These are phyloP conservation scores for Aspergillus panamensis DNA, from an alignment of 495 filamentous ascomycete genomes.

Conservation along the genomic window DNA sequence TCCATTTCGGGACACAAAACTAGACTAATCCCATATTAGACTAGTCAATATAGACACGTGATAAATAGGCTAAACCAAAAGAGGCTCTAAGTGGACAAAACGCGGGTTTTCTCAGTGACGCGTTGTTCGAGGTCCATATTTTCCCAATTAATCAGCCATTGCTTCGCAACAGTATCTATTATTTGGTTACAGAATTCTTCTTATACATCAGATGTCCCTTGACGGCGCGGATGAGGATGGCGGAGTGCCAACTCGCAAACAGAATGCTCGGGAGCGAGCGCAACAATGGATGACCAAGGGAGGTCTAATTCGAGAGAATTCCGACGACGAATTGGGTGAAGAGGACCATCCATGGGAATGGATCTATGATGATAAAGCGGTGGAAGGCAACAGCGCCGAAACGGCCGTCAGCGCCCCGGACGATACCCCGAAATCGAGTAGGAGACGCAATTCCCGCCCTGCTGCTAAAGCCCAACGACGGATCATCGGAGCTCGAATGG, in stretches of 20 bases:
- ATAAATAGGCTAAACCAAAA: constrained; percentile 28
- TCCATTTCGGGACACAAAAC: neutral
- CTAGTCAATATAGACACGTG: neutral
- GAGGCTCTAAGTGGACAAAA: constrained; percentile 40
- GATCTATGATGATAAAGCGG: constrained; percentile 60
- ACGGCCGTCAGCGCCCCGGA: constrained; percentile 23
- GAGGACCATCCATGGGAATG: constrained; percentile 92
- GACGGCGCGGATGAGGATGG: constrained; percentile 21
- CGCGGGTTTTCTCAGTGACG: constrained; percentile 28
- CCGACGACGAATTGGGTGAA: constrained; percentile 83
- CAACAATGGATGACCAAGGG: constrained; percentile 61
- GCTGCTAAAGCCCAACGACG: constrained; percentile 31
- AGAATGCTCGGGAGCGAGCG: constrained; percentile 43
- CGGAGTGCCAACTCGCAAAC: constrained; percentile 15
- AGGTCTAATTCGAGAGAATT: constrained; percentile 74
- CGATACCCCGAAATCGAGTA: constrained; percentile 36
- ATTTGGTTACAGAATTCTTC: neutral
- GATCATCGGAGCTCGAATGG: constrained; percentile 82
- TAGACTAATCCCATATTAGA: constrained; percentile 3
- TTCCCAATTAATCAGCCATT: neutral
- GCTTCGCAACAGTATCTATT: neutral
- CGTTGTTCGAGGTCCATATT: constrained; percentile 16
- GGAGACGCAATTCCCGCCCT: constrained; percentile 32
- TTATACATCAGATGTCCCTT: constrained; percentile 19
- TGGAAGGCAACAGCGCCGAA: constrained; percentile 22